A percentile compares a stretch with the other conserved stretches of the same genome.
phyloP scores from a whole-genome alignment of 2,329 filamentous ascomycete genomes.

The Paecilomyces variotii region DNA sequence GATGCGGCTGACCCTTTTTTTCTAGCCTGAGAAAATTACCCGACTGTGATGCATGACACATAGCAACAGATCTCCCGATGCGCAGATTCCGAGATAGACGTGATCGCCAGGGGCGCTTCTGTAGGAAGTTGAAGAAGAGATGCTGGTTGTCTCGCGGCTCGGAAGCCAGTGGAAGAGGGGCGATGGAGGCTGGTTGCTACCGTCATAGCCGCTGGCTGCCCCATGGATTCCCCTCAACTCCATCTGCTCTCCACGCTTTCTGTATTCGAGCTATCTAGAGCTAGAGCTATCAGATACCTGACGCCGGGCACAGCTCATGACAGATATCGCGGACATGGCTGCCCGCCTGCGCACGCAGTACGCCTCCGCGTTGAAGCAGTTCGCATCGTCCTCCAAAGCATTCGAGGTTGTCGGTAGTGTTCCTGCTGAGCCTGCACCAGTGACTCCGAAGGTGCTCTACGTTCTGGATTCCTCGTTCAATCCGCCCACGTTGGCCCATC shows the following conservation, averaged over 20 bases:
- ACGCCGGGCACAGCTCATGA: background rate
- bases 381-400: conserved; percentile 30
- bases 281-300: background rate
- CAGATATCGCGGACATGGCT: conserved; percentile 6
- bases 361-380: conserved; percentile 33
- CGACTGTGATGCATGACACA: background rate
- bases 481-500: conserved; percentile 54
- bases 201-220: background rate
- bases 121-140: background rate
- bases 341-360: conserved; percentile 29
- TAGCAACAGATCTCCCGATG: background rate
- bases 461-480: conserved; percentile 62
- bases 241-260: background rate
- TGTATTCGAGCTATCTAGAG: background rate
- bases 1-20: background rate
- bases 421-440: conserved; percentile 9
- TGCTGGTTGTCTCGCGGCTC: background rate
- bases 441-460: conserved; percentile 40
- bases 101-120: too few species aligned
- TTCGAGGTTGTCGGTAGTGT: conserved; percentile 27
- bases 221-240: background rate
- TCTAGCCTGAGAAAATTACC: background rate
- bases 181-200: background rate
- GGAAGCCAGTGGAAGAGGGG: background rate
- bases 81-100: too few species aligned